These are phyloP conservation scores for Sarcomyxa edulis DNA, from an alignment of 768 basidiomycete genomes.

Conservation along the genomic window DNA sequence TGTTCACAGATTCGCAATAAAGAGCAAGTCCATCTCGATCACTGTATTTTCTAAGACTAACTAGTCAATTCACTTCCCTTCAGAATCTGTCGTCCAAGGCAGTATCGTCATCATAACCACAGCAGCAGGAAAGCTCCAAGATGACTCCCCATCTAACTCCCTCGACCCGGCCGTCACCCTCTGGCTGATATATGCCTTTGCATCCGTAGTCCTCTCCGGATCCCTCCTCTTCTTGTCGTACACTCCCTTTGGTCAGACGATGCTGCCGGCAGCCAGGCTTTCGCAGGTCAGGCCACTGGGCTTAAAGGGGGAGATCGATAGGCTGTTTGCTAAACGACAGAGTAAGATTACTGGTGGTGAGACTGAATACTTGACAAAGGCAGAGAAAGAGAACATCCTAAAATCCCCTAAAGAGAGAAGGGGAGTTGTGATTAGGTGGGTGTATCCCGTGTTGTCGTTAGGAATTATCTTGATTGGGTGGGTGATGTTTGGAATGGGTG, in stretches of 20 bases:
- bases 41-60: conserved; percentile 1
- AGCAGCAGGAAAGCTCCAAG: conserved; percentile 35
- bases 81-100: conserved; percentile 37
- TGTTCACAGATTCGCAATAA: conserved; percentile 29
- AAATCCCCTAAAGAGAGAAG: conserved; percentile 20
- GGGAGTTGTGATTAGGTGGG: conserved; percentile 10
- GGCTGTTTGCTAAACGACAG: no score
- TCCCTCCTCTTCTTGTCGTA: conserved; percentile 22
- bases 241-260: conserved; percentile 9
- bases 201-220: conserved; percentile 28
- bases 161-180: conserved; percentile 30
- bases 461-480: conserved; percentile 30
- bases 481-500: conserved; percentile 36
- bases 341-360: conserved; percentile 5
- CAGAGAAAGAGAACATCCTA: conserved; percentile 22
- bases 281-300: conserved; percentile 27
- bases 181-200: conserved; percentile 34
- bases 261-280: conserved; percentile 33
- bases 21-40: conserved; percentile 20
- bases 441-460: conserved; percentile 14
- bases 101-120: conserved; percentile 38
- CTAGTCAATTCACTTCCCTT: not conserved
- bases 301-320: conserved; percentile 22
- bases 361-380: conserved; percentile 12
- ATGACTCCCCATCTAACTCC: conserved; percentile 25